These are phyloP conservation scores for Combretum micranthum DNA, from an alignment of 345 rosid genomes.

Conservation along the genomic window DNA sequence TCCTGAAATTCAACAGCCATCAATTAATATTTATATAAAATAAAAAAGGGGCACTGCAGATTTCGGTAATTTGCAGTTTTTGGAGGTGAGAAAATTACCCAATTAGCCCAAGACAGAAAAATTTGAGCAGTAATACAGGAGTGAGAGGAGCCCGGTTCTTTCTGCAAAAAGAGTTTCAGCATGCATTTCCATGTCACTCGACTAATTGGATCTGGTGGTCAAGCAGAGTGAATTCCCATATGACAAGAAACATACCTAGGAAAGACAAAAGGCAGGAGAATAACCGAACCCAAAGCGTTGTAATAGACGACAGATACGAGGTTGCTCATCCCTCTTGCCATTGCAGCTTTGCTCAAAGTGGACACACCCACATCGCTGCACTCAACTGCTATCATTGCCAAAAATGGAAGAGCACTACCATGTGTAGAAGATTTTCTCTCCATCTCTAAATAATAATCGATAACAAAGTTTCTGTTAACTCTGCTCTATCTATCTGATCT, in stretches of 20 bases:
- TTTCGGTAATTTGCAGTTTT: not conserved
- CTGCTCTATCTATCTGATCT: no score
- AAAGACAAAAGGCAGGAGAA: slow-evolving; percentile 15
- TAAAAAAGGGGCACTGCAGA: not conserved
- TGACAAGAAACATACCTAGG: not conserved
- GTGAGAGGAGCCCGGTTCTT: not conserved
- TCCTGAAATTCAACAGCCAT: not conserved
- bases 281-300: slow-evolving; percentile 8
- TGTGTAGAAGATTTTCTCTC: not conserved
- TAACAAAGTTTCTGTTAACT: no score
- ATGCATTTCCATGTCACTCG: no score
- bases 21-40: not conserved
- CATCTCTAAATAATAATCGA: not conserved
- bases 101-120: not conserved
- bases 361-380: slow-evolving; percentile 8
- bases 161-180: not conserved
- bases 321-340: slow-evolving; percentile 9
- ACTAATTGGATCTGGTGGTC: no score
- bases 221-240: no score
- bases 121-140: not conserved
- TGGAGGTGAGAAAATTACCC: not conserved
- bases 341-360: slow-evolving; percentile 12
- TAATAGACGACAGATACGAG: slow-evolving; percentile 11
- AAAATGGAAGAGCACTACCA: slow-evolving; percentile 9
- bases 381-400: slow-evolving; percentile 6